Evolutionary conservation across 495 filamentous ascomycete species (phyloP).

Genomic region (Aspergillus steynii): DNA sequence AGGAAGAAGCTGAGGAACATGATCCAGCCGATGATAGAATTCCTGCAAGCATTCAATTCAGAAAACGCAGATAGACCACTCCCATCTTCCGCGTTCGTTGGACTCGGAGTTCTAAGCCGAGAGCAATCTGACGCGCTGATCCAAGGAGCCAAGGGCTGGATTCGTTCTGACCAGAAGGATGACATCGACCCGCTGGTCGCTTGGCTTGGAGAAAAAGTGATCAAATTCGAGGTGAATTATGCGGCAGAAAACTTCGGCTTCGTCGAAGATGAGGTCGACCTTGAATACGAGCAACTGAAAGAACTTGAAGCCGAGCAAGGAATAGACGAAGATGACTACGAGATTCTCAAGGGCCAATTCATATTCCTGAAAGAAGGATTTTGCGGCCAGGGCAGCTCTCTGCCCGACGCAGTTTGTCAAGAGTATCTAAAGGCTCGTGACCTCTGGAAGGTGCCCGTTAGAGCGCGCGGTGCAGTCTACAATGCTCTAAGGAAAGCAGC

Average conservation of each 20-base stretch:
- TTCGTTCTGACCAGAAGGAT: conserved; percentile 32
- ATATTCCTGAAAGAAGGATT: conserved; percentile 50
- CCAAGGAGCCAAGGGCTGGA: conserved; percentile 53
- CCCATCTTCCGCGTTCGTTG: conserved; percentile 35
- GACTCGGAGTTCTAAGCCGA: conserved; percentile 57
- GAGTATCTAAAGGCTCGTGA: conserved; percentile 38
- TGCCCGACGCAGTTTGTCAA: conserved; percentile 11
- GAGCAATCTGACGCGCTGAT: conserved; percentile 63
- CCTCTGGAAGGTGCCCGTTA: conserved; percentile 56
- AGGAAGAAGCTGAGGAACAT: conserved; percentile 44
- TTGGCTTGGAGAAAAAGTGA: conserved; percentile 62
- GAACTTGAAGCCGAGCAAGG: conserved; percentile 65
- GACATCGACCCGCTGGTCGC: conserved; percentile 51
- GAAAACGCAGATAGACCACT: conserved; percentile 24
- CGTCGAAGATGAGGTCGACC: conserved; percentile 61
- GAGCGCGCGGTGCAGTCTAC: conserved; percentile 60
- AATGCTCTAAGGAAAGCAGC: conserved; percentile 49
- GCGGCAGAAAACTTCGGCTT: conserved; percentile 46
- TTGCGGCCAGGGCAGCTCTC: conserved; percentile 29
- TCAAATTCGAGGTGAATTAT: conserved; percentile 38
- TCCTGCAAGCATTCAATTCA: conserved; percentile 48
- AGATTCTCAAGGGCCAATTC: conserved; percentile 51
- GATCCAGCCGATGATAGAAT: conserved; percentile 42
- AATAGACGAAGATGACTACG: conserved; percentile 52
- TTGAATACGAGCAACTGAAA: conserved; percentile 64